These are phyloP conservation scores for Colletotrichum simmondsii DNA, from an alignment of 2,329 filamentous ascomycete genomes.

Conservation along the genomic window DNA sequence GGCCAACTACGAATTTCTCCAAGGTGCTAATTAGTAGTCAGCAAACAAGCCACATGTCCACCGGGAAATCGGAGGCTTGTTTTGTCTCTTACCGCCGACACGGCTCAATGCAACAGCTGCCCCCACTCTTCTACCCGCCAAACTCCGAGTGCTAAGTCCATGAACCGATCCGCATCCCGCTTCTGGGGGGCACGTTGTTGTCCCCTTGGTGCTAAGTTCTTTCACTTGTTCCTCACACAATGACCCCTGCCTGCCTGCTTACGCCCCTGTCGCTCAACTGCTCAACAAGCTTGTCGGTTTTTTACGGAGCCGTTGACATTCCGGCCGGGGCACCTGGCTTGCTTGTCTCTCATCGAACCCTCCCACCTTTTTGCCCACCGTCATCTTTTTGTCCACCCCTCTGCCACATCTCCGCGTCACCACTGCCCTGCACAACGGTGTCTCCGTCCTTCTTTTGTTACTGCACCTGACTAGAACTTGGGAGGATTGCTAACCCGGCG, in stretches of 20 bases:
- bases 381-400: neutral
- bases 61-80: slow-evolving; percentile 8
- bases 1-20: neutral
- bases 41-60: neutral
- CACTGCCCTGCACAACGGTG: slow-evolving; percentile 12
- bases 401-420: slow-evolving; percentile 27
- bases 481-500: slow-evolving; percentile 2
- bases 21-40: neutral
- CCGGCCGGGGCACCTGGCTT: neutral
- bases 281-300: slow-evolving; percentile 30
- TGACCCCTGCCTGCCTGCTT: neutral
- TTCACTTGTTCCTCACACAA: neutral
- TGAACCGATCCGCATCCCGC: slow-evolving; percentile 22
- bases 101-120: slow-evolving; percentile 23
- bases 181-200: neutral
- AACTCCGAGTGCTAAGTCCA: slow-evolving; percentile 35
- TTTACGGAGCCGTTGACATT: slow-evolving; percentile 8
- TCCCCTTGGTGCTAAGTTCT: neutral
- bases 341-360: neutral
- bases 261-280: slow-evolving; percentile 22
- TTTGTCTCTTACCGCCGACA: slow-evolving; percentile 19
- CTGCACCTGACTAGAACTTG: neutral
- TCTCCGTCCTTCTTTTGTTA: neutral
- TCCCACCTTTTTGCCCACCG: neutral
- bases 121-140: slow-evolving; percentile 26